These are phyloP conservation scores for Colletotrichum sp. DNA, from an alignment of 2,329 filamentous ascomycete species.

Conservation along the genomic window DNA sequence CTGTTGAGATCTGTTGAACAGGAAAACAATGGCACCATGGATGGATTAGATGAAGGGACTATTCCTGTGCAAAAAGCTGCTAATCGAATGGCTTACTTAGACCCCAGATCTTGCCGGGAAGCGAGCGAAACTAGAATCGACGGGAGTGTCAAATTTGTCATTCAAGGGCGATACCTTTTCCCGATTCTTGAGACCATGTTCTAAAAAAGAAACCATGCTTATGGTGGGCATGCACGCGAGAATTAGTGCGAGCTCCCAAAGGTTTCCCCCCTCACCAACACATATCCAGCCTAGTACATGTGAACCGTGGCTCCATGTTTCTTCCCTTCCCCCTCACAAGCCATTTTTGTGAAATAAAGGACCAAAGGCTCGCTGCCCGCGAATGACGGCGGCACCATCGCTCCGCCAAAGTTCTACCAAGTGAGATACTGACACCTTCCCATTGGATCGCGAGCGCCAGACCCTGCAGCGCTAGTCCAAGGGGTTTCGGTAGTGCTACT, in stretches of 20 bases:
- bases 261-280: background rate
- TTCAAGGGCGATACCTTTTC: background rate
- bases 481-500: background rate
- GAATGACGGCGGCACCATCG: background rate
- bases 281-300: background rate
- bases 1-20: background rate
- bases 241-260: background rate
- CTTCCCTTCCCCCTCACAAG: background rate
- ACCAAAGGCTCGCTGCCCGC: background rate
- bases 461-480: background rate
- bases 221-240: background rate
- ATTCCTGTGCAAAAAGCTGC: background rate
- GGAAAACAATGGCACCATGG: rapidly evolving
- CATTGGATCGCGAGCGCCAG: background rate
- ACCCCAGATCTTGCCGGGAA: background rate
- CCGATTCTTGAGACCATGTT: background rate
- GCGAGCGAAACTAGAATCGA: background rate
- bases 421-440: background rate
- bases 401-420: background rate
- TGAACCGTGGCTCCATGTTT: background rate
- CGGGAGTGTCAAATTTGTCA: background rate
- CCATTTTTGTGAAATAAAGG: background rate
- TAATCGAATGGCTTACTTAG: background rate
- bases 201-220: background rate
- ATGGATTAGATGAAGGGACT: background rate